These are phyloP conservation scores for Aureobasidium sp. DNA, from an alignment of 2,329 filamentous ascomycete genomes.

Conservation along the genomic window DNA sequence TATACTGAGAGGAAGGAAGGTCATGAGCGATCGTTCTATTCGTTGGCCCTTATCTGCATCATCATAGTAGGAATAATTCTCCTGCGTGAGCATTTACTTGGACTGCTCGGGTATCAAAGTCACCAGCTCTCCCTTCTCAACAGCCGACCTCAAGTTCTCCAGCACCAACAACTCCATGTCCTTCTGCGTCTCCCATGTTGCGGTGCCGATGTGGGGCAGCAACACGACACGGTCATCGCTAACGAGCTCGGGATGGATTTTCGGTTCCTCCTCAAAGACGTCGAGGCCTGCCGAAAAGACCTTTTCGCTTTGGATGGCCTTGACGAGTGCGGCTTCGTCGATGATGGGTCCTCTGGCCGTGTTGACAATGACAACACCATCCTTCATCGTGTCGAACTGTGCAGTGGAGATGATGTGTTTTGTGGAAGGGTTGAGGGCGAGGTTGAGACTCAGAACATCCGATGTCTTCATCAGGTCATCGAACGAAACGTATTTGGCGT, in stretches of 20 bases:
- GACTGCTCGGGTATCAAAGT: conserved; percentile 56
- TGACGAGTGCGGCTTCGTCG: conserved; percentile 47
- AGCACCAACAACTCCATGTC: conserved; percentile 53
- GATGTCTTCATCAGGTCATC: conserved; percentile 45
- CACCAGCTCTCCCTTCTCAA: conserved; percentile 48
- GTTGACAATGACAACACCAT: conserved; percentile 49
- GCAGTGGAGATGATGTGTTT: conserved; percentile 43
- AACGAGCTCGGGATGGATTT: conserved; percentile 42
- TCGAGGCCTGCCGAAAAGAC: conserved; percentile 48
- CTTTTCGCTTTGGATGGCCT: conserved; percentile 45
- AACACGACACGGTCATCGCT: conserved; percentile 44
- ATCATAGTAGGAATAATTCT: background rate
- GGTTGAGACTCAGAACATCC: conserved; percentile 47
- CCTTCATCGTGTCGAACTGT: conserved; percentile 46
- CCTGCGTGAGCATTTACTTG: conserved; percentile 19
- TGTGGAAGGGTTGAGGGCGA: conserved; percentile 43
- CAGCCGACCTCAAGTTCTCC: conserved; percentile 47
- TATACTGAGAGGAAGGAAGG: background rate
- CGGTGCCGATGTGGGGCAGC: conserved; percentile 52
- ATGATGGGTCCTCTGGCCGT: conserved; percentile 50
- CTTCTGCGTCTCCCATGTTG: conserved; percentile 51
- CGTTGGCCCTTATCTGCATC: background rate
- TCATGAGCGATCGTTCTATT: background rate
- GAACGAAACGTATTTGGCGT: conserved; percentile 46
- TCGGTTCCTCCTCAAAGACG: conserved; percentile 50